Base-by-base conservation (phyloP, 2,329 filamentous ascomycete genomes). In the Ophiostoma sp. region DNA sequence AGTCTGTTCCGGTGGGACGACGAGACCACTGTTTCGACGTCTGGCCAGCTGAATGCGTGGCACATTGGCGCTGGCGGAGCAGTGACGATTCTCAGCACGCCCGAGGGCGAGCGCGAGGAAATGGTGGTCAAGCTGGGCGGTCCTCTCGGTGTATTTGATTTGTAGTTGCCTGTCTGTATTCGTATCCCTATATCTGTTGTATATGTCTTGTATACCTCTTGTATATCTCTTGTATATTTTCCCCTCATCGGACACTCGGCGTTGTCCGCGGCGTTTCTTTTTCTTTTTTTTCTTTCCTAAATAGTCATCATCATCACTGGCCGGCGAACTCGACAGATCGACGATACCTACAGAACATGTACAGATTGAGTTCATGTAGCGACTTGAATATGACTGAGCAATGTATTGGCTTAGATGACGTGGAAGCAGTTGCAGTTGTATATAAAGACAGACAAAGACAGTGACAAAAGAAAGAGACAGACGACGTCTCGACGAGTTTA, bases 21-120 rank as follows among this genome's bases (percentile, higher is more conserved):
- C 71, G 88, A 90, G 76, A 69, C 64, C 13, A 62, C 62, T 5
- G 35, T 15, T 6, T 1, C 15, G 8, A 11, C n/a, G 36, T 31
- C 33, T n/a, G 69, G 68, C 62, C 72, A 31, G 35, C 31, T 17
- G 2, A 89, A 92, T 75, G 81, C 85, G 0, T 98, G 94, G 94
- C 86, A 87, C 57, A 87, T 97, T 52, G 94, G 94, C 5, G 94
- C 94, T 6, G 95, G 94, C 0, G 95, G 94, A 1, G 94, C 94
- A 0, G 89, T 98, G 20, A 98, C 94, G 1, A 90, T 89, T 33
- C 82, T 97, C 71, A 97, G 93, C 77, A 92, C 90, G 2, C 83
- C 90, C 0, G 84, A 89, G 71, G 92, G 88, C 3, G 94, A 98
- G 82, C 90, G 89, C 80, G 91, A 96, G 72, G 95, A 98, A 83